Percentiles rank a stretch among this genome's conserved stretches.
These are phyloP conservation scores for Opeltia flavorubescens DNA, from an alignment of 495 filamentous ascomycete species.

Conservation along the genomic window DNA sequence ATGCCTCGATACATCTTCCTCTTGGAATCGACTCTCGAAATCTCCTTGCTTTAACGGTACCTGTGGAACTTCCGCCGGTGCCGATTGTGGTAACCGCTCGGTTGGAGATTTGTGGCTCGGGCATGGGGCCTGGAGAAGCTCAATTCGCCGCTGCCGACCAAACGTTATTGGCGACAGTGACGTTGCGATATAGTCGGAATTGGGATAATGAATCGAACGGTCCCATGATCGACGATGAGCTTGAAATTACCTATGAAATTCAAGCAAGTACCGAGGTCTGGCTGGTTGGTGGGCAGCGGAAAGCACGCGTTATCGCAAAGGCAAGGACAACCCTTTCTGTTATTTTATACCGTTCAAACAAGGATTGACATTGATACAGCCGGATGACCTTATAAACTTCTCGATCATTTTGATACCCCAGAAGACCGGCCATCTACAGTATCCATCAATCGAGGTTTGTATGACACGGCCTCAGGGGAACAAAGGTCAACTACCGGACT, in stretches of 20 bases:
- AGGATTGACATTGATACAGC: constrained; percentile 11
- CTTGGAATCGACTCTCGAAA: constrained; percentile 19
- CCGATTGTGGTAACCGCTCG: constrained; percentile 66
- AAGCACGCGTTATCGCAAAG: constrained; percentile 55
- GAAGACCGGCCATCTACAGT: constrained; percentile 55
- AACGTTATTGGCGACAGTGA: constrained; percentile 54
- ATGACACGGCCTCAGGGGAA: constrained; percentile 20
- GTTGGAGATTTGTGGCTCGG: constrained; percentile 27
- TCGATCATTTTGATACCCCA: constrained; percentile 66
- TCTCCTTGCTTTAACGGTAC: constrained; percentile 32
- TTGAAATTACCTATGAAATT: constrained; percentile 78
- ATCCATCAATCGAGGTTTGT: constrained; percentile 68
- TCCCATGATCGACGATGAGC: constrained; percentile 28
- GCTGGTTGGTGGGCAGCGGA: constrained; percentile 70
- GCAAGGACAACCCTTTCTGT: constrained; percentile 18
- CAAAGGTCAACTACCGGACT: neutral
- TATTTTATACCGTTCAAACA: constrained; percentile 10
- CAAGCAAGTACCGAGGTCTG: constrained; percentile 62
- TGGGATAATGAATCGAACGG: constrained; percentile 45
- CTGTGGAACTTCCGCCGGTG: constrained; percentile 75
- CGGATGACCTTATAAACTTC: constrained; percentile 34
- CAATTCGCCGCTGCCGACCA: constrained; percentile 47
- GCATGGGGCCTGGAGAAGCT: constrained; percentile 19
- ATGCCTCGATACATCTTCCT: constrained; percentile 25
- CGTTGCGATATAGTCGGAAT: constrained; percentile 59